Conservation (phyloP, 83 land plant genomes). For the Thuja plicata region DNA sequence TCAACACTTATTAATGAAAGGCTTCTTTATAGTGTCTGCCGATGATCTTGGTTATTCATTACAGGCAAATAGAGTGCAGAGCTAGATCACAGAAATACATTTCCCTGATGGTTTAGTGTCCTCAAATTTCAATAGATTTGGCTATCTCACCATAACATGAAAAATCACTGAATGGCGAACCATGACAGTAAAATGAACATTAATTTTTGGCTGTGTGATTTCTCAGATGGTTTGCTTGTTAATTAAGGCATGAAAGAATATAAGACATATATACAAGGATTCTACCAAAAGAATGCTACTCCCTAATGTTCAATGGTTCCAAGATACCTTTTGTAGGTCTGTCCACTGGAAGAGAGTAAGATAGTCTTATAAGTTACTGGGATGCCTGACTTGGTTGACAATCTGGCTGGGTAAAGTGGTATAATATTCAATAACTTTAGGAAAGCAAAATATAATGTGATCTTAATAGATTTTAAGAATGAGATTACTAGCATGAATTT, state of each 20-base stretch:
- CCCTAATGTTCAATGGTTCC: neutral
- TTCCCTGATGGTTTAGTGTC: neutral
- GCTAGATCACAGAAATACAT: neutral
- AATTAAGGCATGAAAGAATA: neutral
- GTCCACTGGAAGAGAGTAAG: neutral
- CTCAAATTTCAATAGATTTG: neutral
- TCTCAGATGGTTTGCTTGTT: neutral
- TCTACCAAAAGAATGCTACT: neutral
- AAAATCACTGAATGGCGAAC: neutral
- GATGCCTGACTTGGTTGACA: neutral
- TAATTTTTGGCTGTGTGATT: neutral
- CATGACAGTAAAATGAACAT: neutral
- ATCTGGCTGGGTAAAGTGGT: neutral
- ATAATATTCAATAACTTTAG: neutral
- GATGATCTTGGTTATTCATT: neutral
- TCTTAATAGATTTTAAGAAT: neutral
- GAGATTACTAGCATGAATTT: neutral
- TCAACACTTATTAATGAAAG: neutral
- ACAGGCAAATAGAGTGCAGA: neutral
- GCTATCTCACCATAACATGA: neutral
- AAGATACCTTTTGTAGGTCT: neutral
- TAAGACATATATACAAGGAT: neutral
- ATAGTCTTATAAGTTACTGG: neutral
- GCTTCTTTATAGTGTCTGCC: neutral
- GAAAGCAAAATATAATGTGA: neutral